Evolutionary conservation across 163 green algal genomes (phyloP).

Genomic region (Scenedesmus sp.): DNA sequence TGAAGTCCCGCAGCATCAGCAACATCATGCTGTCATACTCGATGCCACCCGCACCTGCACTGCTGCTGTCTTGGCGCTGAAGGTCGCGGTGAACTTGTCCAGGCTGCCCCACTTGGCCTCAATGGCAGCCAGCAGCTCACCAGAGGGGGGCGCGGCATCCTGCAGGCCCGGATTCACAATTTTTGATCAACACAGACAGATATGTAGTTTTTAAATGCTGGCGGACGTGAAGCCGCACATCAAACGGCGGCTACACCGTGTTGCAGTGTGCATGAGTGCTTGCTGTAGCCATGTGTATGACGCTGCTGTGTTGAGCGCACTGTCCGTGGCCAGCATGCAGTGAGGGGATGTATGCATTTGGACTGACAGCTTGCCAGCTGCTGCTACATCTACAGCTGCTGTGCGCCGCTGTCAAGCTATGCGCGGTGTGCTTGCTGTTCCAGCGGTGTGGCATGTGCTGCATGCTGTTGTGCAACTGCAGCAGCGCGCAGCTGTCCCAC

Average conservation of each 20-base stretch:
- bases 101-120: conserved; percentile 92
- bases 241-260: neutral
- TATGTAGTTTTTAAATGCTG: neutral
- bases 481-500: conserved; percentile 53
- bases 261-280: neutral
- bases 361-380: neutral
- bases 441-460: neutral
- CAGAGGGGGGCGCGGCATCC: conserved; percentile 82
- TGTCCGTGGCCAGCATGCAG: neutral
- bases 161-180: conserved; percentile 42
- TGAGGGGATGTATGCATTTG: neutral
- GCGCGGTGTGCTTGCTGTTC: neutral
- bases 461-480: neutral
- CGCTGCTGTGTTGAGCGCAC: neutral
- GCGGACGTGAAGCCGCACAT: neutral
- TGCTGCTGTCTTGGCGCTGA: conserved; percentile 84
- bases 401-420: neutral
- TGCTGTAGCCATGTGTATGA: neutral
- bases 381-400: neutral
- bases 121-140: conserved; percentile 84
- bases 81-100: conserved; percentile 84
- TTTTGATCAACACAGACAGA: neutral
- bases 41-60: conserved; percentile 80
- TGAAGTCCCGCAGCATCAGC: no score
- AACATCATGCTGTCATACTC: no score